phyloP scores from a whole-genome alignment of 257 asterid species.

The Rhazya stricta region DNA sequence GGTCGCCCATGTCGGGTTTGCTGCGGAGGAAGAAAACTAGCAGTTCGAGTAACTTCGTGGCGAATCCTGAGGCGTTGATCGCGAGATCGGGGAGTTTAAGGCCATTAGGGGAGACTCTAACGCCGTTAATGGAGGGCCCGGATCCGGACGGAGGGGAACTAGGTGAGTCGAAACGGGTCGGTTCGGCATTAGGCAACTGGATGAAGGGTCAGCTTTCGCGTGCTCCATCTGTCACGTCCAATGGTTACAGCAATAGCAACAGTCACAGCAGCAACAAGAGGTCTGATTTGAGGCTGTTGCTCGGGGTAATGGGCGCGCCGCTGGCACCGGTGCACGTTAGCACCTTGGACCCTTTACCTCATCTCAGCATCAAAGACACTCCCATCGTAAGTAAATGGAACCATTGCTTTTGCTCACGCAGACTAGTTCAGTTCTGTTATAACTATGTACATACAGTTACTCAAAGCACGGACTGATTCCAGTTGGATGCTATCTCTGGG shows the following conservation, averaged over 20 bases:
- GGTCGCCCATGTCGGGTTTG: constrained; percentile 58
- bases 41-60: constrained; percentile 9
- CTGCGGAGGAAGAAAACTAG: constrained; percentile 54
- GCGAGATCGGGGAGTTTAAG: constrained; percentile 38
- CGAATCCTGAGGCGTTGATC: constrained; percentile 26
- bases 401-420: not conserved
- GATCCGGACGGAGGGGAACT: constrained; percentile 35
- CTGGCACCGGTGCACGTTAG: constrained; percentile 89
- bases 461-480: not conserved
- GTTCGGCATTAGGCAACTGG: constrained; percentile 36
- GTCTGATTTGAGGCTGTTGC: constrained; percentile 86
- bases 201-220: constrained; percentile 35
- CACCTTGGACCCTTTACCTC: constrained; percentile 77
- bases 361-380: constrained; percentile 85
- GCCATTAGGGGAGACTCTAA: constrained; percentile 35
- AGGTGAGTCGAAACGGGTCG: constrained; percentile 35
- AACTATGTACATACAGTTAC: not conserved
- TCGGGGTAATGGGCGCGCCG: constrained; percentile 97
- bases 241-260: constrained; percentile 23
- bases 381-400: constrained; percentile 55
- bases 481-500: not conserved
- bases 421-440: not conserved
- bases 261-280: constrained; percentile 27
- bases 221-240: constrained; percentile 44
- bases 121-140: constrained; percentile 46